A percentile compares a stretch with the other conserved stretches of the same genome.
These are phyloP conservation scores for Helichrysum umbraculigerum DNA, from an alignment of 129 eudicot species.

Conservation along the genomic window DNA sequence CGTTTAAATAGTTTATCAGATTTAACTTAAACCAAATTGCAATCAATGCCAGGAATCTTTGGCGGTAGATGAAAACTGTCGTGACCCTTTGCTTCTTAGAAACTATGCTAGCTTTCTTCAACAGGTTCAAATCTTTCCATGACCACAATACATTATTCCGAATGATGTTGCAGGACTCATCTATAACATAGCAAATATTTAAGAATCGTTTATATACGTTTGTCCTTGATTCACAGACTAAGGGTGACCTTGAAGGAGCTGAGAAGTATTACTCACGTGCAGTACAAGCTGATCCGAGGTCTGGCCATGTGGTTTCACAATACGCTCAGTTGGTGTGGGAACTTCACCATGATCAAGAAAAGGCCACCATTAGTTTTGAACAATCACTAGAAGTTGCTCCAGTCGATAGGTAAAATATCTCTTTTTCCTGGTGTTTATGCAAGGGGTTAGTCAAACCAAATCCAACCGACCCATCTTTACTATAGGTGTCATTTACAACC, in stretches of 20 bases:
- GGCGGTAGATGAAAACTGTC: conserved; percentile 45
- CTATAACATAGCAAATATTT: not conserved
- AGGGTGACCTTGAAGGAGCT: too few relatives aligned
- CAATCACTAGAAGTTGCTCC: conserved; percentile 59
- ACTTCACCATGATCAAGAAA: conserved; percentile 51
- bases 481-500: conserved; percentile 6
- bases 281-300: too few relatives aligned
- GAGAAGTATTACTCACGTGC: too few relatives aligned
- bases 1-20: not conserved
- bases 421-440: not conserved
- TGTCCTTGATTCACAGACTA: conserved; percentile 5
- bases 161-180: not conserved
- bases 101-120: conserved; percentile 59
- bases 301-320: too few relatives aligned
- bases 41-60: conserved; percentile 14
- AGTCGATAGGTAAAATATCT: conserved; percentile 39
- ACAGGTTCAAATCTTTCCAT: conserved; percentile 44
- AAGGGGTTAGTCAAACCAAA: conserved; percentile 42
- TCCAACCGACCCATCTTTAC: not conserved
- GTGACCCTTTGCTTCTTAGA: conserved; percentile 48
- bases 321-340: conserved; percentile 81
- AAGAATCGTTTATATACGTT: not conserved
- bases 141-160: not conserved
- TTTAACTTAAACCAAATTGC: not conserved
- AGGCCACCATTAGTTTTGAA: conserved; percentile 51